Base-by-base conservation (phyloP, 352 stramenopile species). In the Pythium rhizo-oryzae region DNA sequence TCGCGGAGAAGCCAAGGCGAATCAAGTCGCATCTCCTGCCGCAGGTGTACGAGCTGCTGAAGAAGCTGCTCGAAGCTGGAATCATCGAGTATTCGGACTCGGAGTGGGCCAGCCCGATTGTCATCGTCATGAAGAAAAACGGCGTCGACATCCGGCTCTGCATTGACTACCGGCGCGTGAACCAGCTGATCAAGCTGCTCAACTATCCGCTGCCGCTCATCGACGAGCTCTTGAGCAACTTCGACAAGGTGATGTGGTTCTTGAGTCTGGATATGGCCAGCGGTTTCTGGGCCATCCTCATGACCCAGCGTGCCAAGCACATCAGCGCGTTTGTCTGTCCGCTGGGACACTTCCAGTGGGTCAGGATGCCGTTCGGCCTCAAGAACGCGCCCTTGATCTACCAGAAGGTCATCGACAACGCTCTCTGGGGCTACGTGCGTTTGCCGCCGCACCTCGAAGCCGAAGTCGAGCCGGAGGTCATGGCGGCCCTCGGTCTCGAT, bases 301-400 rank as follows among this genome's bases (percentile, higher is more conserved):
- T 74, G 49, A 63, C 68, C 0, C 18, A 47, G 30, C 37, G 68
- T 23, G 68, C 68, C 2, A 57, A 64, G 47, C 52, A 56, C 4
- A 55, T 63, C 18, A 64, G 51, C 23, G 67, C 67, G n/a, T 73
- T 73, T 44, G 18, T 73, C 0, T 69, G 59, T 35, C 59, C 60
- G 4, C 56, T 74, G 0, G 67, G 67, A n/a, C 61, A 70, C 30
- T 74, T 74, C 52, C 56, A 74, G 51, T 71, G 49, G 68, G 25
- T 67, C 0, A 12, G 68, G 0, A 71, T 74, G 68, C 68, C 61
- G 0, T 65, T 71, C 16, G 68, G 62, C 0, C 44, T 74, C 1
- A 74, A 70, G 35, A 67, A 65, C 21, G 68, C 68, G 0, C 68
- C 68, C 0, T 37, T 57, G 15, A 49, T 65, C n/a, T 70, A 70